phyloP scores from a whole-genome alignment of 139 green algal species.

The Parachlorella kessleri region DNA sequence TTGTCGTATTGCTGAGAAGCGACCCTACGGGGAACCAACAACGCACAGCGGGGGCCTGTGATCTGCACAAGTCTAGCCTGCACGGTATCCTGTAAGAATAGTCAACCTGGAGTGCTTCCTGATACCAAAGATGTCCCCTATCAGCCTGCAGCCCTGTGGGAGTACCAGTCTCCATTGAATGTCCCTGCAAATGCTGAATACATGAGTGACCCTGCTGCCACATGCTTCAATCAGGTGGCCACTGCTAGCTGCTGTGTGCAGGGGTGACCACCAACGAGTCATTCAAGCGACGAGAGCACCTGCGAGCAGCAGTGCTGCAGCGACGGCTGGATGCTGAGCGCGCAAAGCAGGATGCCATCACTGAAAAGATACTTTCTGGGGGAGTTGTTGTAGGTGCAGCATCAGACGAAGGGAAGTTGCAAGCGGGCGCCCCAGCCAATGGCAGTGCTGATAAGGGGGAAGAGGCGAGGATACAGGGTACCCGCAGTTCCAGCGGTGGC shows the following conservation, averaged over 20 bases:
- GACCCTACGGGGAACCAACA: too few species aligned
- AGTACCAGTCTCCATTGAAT: too few species aligned
- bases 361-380: background rate
- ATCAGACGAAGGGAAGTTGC: too few species aligned
- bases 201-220: background rate
- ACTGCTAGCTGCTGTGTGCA: background rate
- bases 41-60: background rate
- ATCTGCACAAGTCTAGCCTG: background rate
- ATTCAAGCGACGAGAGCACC: background rate
- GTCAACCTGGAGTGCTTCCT: background rate
- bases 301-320: background rate
- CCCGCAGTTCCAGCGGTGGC: too few species aligned
- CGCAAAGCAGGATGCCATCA: background rate
- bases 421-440: too few species aligned
- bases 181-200: background rate
- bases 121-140: too few species aligned
- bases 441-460: too few species aligned
- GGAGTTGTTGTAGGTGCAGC: too few species aligned
- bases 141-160: too few species aligned
- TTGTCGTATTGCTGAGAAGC: too few species aligned
- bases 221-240: background rate
- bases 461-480: too few species aligned
- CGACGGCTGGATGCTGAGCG: background rate
- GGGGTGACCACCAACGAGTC: conserved; percentile 32
- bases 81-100: background rate